Percentiles rank a stretch among this genome's conserved stretches.
These are phyloP conservation scores for Taxillus chinensis DNA, from an alignment of 164 flowering plant species.

Conservation along the genomic window DNA sequence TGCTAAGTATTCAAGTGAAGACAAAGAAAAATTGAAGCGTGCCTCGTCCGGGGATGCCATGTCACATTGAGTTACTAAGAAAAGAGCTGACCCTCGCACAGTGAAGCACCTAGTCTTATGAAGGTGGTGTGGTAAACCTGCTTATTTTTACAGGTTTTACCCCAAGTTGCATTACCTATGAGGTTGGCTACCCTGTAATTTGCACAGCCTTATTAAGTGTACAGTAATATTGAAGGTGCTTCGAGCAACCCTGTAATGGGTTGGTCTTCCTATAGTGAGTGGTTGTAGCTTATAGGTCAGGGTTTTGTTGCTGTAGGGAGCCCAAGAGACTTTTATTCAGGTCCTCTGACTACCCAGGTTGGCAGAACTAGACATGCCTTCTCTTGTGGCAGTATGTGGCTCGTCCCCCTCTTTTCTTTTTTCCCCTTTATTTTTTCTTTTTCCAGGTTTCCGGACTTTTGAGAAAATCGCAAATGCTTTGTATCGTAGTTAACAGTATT, in stretches of 20 bases:
- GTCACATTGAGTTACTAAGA: slow-evolving; percentile 15
- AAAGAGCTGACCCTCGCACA: neutral
- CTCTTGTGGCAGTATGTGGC: slow-evolving; percentile 36
- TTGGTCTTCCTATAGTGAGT: slow-evolving; percentile 7
- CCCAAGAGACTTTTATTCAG: neutral
- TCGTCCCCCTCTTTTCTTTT: neutral
- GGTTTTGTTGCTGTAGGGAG: slow-evolving; percentile 4
- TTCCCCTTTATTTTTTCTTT: neutral
- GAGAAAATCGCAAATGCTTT: neutral
- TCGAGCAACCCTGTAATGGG: slow-evolving; percentile 3
- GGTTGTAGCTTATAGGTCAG: slow-evolving; percentile 2
- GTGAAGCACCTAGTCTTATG: slow-evolving; percentile 8
- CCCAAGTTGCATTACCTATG: slow-evolving; percentile 6
- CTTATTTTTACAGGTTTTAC: slow-evolving; percentile 33
- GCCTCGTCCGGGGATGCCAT: slow-evolving; percentile 28
- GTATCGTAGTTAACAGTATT: neutral
- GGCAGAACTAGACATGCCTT: slow-evolving; percentile 26
- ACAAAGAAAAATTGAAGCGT: slow-evolving; percentile 13
- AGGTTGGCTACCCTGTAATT: slow-evolving; percentile 8
- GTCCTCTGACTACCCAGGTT: slow-evolving; percentile 39
- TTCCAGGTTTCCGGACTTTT: neutral
- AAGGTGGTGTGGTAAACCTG: slow-evolving; percentile 17
- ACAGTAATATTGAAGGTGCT: slow-evolving; percentile 14
- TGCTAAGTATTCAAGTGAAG: slow-evolving; percentile 14
- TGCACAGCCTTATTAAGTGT: slow-evolving; percentile 20